Evolutionary conservation across 2,329 filamentous ascomycete genomes (phyloP).

Genomic region (Coniochaeta hoffmannii): DNA sequence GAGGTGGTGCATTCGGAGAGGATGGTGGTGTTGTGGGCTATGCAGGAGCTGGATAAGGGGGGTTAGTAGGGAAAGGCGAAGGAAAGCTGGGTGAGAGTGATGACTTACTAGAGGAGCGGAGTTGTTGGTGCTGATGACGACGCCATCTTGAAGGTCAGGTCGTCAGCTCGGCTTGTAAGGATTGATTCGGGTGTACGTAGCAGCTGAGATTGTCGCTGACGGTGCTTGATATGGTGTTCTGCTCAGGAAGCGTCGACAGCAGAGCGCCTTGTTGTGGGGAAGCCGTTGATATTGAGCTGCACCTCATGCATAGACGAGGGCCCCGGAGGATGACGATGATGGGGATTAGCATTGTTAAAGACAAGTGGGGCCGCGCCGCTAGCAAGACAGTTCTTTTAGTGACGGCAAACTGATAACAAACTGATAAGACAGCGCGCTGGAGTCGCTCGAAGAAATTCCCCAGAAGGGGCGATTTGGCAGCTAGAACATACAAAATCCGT

Average conservation of each 20-base stretch:
- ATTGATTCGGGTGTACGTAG: not conserved
- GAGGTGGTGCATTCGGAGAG: slow-evolving; percentile 87
- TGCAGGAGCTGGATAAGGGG: slow-evolving; percentile 62
- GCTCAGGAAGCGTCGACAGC: no score
- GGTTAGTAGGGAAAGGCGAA: not conserved
- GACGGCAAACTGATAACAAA: not conserved
- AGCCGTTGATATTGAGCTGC: not conserved
- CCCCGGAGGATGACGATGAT: not conserved
- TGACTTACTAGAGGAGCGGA: slow-evolving; percentile 64
- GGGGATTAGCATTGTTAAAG: no score
- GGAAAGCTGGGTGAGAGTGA: not conserved
- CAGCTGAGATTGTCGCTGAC: not conserved
- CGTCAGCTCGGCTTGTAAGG: not conserved
- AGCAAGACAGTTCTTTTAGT: not conserved
- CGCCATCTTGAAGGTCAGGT: slow-evolving; percentile 47
- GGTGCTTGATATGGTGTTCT: not conserved
- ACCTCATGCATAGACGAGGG: not conserved
- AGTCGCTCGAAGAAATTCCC: not conserved
- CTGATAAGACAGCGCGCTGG: not conserved
- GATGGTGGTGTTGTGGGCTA: slow-evolving; percentile 89
- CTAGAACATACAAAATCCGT: not conserved
- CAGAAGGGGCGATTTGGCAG: not conserved
- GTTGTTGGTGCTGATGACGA: slow-evolving; percentile 62
- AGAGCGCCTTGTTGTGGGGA: not conserved
- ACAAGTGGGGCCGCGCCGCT: not conserved